A percentile compares a stretch with the other conserved stretches of the same genome.
Evolutionary conservation across 2,329 filamentous ascomycete genomes (phyloP).

Genomic region (Diaporthe capsici): DNA sequence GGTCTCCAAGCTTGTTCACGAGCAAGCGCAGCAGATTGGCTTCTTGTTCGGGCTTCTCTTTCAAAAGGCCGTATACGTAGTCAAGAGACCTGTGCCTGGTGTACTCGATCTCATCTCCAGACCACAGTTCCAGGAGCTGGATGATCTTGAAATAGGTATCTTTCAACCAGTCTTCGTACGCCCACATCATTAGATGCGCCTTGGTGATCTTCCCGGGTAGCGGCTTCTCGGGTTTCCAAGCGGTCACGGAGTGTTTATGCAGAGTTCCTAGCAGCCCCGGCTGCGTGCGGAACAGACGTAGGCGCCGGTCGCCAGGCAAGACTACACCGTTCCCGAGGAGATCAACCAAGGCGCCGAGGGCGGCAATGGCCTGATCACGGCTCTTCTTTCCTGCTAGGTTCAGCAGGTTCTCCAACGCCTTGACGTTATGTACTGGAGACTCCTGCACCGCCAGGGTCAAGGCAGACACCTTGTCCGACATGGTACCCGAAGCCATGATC

Average conservation of each 20-base stretch:
- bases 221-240: constrained; percentile 78
- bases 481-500: constrained; percentile 95
- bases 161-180: constrained; percentile 96
- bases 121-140: constrained; percentile 92
- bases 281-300: constrained; percentile 85
- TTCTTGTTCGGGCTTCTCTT: constrained; percentile 97
- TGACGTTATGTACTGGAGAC: constrained; percentile 92
- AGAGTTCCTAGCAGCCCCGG: constrained; percentile 81
- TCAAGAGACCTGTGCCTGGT: constrained; percentile 89
- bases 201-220: constrained; percentile 82
- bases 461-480: constrained; percentile 97
- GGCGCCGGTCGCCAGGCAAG: constrained; percentile 84
- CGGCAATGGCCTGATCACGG: constrained; percentile 90
- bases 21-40: constrained; percentile 91
- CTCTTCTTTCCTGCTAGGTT: constrained; percentile 92
- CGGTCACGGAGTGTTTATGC: constrained; percentile 68
- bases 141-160: constrained; percentile 93
- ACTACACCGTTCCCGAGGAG: constrained; percentile 90
- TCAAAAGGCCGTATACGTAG: constrained; percentile 91
- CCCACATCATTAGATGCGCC: constrained; percentile 87
- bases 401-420: constrained; percentile 88
- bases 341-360: constrained; percentile 94
- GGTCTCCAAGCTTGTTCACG: constrained; percentile 97
- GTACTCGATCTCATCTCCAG: constrained; percentile 94
- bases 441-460: constrained; percentile 95